A percentile compares a stretch with the other conserved stretches of the same genome.
These are phyloP conservation scores for Candida dubliniensis DNA, from an alignment of 1,139 yeast genomes.

Conservation along the genomic window DNA sequence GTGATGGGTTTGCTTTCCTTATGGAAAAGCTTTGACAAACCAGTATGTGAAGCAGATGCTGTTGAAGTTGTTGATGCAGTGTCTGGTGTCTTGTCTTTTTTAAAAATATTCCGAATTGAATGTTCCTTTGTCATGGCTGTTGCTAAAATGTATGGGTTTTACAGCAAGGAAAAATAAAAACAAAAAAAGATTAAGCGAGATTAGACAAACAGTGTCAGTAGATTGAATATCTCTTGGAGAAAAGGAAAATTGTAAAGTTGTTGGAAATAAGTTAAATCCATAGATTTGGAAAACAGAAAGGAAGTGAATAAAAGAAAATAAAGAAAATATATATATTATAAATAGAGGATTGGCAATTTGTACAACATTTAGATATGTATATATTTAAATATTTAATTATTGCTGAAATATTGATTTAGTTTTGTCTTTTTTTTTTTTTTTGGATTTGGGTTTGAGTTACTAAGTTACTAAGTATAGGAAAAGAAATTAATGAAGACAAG, in stretches of 20 bases:
- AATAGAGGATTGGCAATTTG: neutral
- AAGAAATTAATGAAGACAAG: too few species aligned
- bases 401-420: too few species aligned
- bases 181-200: too few species aligned
- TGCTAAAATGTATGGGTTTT: neutral
- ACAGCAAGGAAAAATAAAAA: neutral
- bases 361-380: too few species aligned
- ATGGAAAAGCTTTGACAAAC: conserved; percentile 33
- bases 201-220: too few species aligned
- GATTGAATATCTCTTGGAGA: too few species aligned
- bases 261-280: neutral
- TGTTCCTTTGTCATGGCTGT: conserved; percentile 11
- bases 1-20: conserved; percentile 12
- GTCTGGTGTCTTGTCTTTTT: conserved; percentile 19
- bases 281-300: neutral
- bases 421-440: too few species aligned
- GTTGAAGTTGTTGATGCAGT: conserved; percentile 9
- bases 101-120: conserved; percentile 22
- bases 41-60: conserved; percentile 21
- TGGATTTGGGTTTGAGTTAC: too few species aligned
- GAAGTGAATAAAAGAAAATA: neutral
- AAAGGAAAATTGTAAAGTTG: neutral
- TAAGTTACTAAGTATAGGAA: too few species aligned
- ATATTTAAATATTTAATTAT: too few species aligned
- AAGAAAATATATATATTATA: neutral